Evolutionary conservation across 805 yeast genomes (phyloP), one percentile per base, ranked within the genome.

Genomic region (Ogataea salicorniae): DNA sequence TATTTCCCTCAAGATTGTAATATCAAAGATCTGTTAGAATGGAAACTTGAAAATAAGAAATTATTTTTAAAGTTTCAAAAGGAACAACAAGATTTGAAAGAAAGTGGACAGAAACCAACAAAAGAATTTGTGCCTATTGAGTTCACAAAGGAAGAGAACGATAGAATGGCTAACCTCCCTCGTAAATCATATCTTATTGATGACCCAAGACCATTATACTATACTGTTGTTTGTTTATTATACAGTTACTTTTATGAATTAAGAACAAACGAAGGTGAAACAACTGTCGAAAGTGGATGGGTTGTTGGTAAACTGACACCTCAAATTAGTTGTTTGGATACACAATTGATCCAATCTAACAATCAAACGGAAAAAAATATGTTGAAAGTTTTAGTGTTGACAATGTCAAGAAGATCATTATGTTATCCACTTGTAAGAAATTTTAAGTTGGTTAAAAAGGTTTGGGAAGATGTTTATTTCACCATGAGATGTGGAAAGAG

Each of bases 231-330:
- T 0, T 79, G 87, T 20, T 53, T 91, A 0, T 54, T 94, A 17
- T 94, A 86, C 65, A 81, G 85, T 1, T 86, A 81, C 56, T 76
- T 78, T 45, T 90, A 83, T 61, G 97, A 94, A 53, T 66, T 76
- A 43, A 70, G 97, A 35, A 84, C 85, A 46, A 88, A 84, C 35
- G 80, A 78, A 58, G 84, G 83, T 13, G 83, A 79, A 17, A 78
- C 80, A 45, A 88, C 80, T 16, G 81, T 87, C 5, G 99, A 94
- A 64, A 85, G 95, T 48, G 88, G 95, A 0, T 94, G 99, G 99
- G 83, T 92, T 0, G 76, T 94, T 5, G 99, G 99, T 1, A 90
- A 85, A 55, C 57, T 94, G 20, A 70, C 82, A 0, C 96, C 98
- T 1, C 94, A 88, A 57, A 66, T 92, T 36, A 63, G 90, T 7